Evolutionary conservation across 2,329 filamentous ascomycete species (phyloP).

Genomic region (Pseudocercospora pini-densiflorae): DNA sequence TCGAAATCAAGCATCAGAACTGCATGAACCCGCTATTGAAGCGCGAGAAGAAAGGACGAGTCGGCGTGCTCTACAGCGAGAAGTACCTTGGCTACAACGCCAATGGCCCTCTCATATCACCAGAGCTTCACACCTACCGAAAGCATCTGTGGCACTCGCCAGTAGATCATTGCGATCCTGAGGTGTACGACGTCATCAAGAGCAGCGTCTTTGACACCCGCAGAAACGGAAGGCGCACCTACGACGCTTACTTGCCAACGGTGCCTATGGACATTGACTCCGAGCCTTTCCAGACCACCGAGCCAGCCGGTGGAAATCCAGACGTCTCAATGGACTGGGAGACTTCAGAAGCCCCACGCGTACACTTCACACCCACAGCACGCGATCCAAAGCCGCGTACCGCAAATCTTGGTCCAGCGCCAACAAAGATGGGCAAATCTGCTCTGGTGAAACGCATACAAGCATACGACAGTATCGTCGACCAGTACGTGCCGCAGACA

Average conservation of each 20-base stretch:
- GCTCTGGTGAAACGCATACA: slow-evolving; percentile 15
- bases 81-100: background rate
- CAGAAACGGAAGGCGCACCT: background rate
- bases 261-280: slow-evolving; percentile 8
- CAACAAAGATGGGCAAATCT: slow-evolving; percentile 2
- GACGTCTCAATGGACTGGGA: background rate
- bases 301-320: too few relatives aligned
- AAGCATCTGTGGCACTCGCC: background rate
- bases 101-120: background rate
- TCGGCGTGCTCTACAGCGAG: background rate
- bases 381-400: background rate
- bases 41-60: background rate
- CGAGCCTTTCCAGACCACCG: background rate
- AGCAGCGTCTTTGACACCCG: background rate
- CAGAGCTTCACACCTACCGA: background rate
- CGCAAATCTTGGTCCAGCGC: background rate
- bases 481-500: slow-evolving; percentile 10
- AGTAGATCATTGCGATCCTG: background rate
- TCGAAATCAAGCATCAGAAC: background rate
- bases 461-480: slow-evolving; percentile 13
- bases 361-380: background rate
- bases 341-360: background rate
- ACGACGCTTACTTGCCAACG: background rate
- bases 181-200: background rate
- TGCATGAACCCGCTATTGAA: background rate